Evolutionary conservation across 1,284 basidiomycete species (phyloP), one percentile per base, ranked within the genome.

Genomic region (Trametes pubescens): DNA sequence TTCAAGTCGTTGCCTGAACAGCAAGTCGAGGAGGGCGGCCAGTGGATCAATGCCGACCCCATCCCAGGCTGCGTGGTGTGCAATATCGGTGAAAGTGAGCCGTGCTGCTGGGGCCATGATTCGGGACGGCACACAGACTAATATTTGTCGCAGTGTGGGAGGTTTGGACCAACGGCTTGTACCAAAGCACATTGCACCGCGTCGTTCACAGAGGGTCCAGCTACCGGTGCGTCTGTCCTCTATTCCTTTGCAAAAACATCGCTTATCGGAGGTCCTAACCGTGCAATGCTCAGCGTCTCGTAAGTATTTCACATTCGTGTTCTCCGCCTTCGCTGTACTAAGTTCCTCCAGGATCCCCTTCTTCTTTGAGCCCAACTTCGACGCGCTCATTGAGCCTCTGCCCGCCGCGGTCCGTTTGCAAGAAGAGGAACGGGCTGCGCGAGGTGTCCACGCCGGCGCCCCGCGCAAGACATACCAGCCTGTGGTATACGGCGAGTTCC

Each of bases 321-420:
- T 38, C 14, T 4, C 4, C 11, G 4, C 6, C 4, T 8, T 14
- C 16, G 8, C 14, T 38, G 14, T 4, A 38, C 8, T 38, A 14
- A 38, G 37, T 4, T 38, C 22, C 2, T 32, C 32, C 64, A 83
- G 91, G 8, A 83, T 95, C 40, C 93, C 93, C 0, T 95, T 95
- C 77, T 95, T 95, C 80, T 95, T 91, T 69, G 93, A 95, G 73
- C 93, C 93, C 0, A 92, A 91, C 65, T 92, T 92, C 71, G 79
- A 86, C 60, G 89, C 92, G 0, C 64, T 80, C 1, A 78, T 95
- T 55, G 77, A 82, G 64, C 90, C 90, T 1, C 76, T 92, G 2
- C 77, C 80, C 11, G 86, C 86, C 18, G 86, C 84, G 1, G 69
- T 83, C 16, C 82, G 87, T 34, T 72, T 84, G 18, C 82, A 82